These are phyloP conservation scores for Nitzschia inconspicua DNA, from an alignment of 108 stramenopile species.

Conservation along the genomic window DNA sequence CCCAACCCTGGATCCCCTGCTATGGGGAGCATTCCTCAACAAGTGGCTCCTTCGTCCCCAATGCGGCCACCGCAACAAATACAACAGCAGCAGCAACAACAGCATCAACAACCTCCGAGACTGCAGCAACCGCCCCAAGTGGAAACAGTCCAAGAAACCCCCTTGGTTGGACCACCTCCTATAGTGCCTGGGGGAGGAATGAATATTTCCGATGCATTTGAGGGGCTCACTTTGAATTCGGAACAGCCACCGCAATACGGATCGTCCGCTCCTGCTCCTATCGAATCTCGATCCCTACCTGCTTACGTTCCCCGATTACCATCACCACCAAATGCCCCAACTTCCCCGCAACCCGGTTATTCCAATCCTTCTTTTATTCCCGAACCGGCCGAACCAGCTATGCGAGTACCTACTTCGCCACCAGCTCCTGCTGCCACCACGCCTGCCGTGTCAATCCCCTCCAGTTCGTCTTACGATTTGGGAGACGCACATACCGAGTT, in stretches of 20 bases:
- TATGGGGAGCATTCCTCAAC: too few relatives aligned
- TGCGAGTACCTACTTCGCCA: constrained; percentile 12
- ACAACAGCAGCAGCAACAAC: not conserved
- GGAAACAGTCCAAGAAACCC: not conserved
- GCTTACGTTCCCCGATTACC: constrained; percentile 9
- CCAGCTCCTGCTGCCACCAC: constrained; percentile 17
- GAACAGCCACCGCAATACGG: constrained; percentile 7
- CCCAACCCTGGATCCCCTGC: too few relatives aligned
- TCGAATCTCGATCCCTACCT: not conserved
- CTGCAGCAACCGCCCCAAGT: constrained; percentile 1
- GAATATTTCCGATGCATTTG: constrained; percentile 82
- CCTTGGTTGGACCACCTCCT: constrained; percentile 28
- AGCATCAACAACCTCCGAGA: constrained; percentile 11
- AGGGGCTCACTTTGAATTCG: constrained; percentile 42
- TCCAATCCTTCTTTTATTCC: not conserved
- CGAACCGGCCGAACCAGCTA: not conserved
- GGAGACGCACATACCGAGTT: constrained; percentile 49
- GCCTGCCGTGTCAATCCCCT: constrained; percentile 13
- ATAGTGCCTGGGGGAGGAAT: constrained; percentile 41
- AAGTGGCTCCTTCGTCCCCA: not conserved
- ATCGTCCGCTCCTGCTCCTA: not conserved
- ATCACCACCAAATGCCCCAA: not conserved
- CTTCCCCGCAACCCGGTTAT: not conserved
- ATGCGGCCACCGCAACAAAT: not conserved
- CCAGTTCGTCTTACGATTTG: constrained; percentile 32